A percentile compares a stretch with the other conserved stretches of the same genome.
These are phyloP conservation scores for Mycena polygramma DNA, from an alignment of 768 basidiomycete species.

Conservation along the genomic window DNA sequence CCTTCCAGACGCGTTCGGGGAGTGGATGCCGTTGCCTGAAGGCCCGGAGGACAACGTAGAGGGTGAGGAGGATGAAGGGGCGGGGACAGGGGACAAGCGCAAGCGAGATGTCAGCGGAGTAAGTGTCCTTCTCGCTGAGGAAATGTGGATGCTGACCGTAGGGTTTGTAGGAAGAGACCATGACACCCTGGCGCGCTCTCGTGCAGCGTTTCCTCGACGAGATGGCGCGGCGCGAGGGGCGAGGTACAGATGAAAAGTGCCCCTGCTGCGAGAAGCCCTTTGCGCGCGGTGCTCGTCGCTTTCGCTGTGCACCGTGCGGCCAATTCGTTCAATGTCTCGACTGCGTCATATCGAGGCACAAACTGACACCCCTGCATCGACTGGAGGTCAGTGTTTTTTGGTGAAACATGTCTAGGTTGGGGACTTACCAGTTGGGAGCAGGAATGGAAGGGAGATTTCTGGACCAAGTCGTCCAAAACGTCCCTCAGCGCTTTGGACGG, in stretches of 20 bases:
- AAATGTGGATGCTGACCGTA: neutral
- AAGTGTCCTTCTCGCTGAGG: neutral
- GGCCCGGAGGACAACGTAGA: neutral
- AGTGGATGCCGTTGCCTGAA: constrained; percentile 2
- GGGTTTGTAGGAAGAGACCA: constrained; percentile 6
- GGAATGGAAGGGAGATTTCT: neutral
- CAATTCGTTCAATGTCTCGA: neutral
- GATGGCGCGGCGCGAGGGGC: constrained; percentile 3
- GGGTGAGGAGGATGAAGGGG: neutral
- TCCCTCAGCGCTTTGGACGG: too few species aligned
- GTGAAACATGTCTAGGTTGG: neutral
- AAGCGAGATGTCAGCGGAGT: constrained; percentile 7
- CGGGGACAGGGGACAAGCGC: neutral
- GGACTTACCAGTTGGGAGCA: constrained; percentile 7
- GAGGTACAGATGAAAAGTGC: neutral
- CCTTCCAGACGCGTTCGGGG: neutral
- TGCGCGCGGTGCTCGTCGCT: neutral
- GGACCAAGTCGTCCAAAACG: neutral
- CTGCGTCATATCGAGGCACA: neutral
- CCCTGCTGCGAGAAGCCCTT: neutral
- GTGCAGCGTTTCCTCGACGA: constrained; percentile 10
- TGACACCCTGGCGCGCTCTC: constrained; percentile 2
- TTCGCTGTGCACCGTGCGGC: constrained; percentile 11
- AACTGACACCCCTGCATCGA: neutral
- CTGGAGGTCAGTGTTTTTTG: neutral